These are phyloP conservation scores for Salix koriyanagi DNA, from an alignment of 345 rosid genomes.

Conservation along the genomic window DNA sequence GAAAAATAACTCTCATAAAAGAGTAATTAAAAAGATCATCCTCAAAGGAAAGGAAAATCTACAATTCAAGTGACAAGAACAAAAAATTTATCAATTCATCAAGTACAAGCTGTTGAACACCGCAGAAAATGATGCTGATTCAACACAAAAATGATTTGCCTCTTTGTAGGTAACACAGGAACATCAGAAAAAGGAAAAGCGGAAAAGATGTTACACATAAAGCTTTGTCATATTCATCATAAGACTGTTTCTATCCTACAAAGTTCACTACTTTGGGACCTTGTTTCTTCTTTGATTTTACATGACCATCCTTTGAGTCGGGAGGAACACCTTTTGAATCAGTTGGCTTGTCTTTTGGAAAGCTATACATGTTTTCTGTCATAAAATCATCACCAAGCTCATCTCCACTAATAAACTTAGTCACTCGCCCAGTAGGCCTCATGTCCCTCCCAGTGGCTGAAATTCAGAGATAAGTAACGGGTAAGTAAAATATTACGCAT, in stretches of 20 bases:
- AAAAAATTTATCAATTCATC: too few relatives aligned
- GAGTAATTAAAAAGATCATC: too few relatives aligned
- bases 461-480: background rate
- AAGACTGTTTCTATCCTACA: slow-evolving; percentile 33
- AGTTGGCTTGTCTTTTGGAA: slow-evolving; percentile 28
- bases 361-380: slow-evolving; percentile 27
- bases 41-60: too few relatives aligned
- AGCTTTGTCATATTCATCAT: background rate
- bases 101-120: background rate
- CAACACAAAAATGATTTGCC: background rate
- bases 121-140: too few relatives aligned
- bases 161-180: background rate
- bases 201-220: background rate
- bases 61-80: too few relatives aligned
- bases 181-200: background rate
- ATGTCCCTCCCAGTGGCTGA: slow-evolving; percentile 39
- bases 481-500: background rate
- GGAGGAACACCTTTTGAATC: slow-evolving; percentile 24
- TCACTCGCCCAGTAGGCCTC: slow-evolving; percentile 48
- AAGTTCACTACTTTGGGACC: slow-evolving; percentile 73
- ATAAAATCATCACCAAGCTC: slow-evolving; percentile 83
- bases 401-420: slow-evolving; percentile 72
- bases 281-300: slow-evolving; percentile 47
- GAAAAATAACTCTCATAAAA: too few relatives aligned
- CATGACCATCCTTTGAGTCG: slow-evolving; percentile 23